Conservation (phyloP, 139 green algal species). For the Chlamydomonas incerta region DNA sequence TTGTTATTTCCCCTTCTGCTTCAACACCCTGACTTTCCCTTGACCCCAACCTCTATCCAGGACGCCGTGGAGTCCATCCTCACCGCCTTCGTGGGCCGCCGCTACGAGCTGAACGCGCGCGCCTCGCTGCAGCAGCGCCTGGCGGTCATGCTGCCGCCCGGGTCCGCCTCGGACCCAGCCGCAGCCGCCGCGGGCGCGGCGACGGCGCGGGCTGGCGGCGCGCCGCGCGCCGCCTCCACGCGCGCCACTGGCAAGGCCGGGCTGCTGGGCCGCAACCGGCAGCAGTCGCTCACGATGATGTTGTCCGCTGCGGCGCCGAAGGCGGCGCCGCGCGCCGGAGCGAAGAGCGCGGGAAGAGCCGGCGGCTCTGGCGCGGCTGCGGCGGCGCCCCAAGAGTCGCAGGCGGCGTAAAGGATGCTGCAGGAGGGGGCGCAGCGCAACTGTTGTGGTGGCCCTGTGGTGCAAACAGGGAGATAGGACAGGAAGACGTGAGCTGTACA, state of each 20-base stretch:
- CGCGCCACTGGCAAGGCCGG: not conserved
- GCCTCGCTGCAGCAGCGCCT: not conserved
- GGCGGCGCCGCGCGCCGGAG: not conserved
- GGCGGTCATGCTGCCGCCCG: not conserved
- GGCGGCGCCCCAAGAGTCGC: no score
- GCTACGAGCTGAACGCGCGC: slow-evolving; percentile 11
- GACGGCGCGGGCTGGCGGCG: not conserved
- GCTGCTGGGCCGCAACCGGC: not conserved
- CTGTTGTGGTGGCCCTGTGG: no score
- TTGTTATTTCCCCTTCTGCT: no score
- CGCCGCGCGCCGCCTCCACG: not conserved
- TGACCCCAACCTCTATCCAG: no score
- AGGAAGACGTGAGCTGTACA: no score
- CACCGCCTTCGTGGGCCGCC: slow-evolving; percentile 37
- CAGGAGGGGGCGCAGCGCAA: no score
- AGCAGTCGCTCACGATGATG: not conserved
- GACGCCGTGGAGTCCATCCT: slow-evolving; percentile 41
- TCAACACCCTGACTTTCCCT: no score
- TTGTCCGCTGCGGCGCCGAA: not conserved
- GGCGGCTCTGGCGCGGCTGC: no score
- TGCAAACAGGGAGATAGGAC: no score
- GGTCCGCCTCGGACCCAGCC: not conserved
- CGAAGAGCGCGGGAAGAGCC: no score
- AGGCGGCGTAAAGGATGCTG: no score
- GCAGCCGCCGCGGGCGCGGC: not conserved